phyloP scores from a whole-genome alignment of 2,329 filamentous ascomycete species.

The Diaporthe helianthi region DNA sequence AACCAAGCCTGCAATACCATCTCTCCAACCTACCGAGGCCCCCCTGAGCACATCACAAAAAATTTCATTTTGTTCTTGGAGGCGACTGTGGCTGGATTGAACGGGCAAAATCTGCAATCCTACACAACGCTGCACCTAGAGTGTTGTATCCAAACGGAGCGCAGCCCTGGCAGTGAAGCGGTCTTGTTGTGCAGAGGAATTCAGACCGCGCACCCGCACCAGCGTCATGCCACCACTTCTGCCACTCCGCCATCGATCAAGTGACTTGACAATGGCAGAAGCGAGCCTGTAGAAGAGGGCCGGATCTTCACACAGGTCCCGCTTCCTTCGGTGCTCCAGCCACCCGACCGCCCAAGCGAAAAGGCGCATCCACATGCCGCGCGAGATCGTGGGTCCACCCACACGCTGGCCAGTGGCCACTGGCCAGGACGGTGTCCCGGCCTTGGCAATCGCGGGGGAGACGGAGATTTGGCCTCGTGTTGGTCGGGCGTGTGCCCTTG shows the following conservation, averaged over 20 bases:
- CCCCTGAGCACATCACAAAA: background rate
- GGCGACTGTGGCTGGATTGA: background rate
- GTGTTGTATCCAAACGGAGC: background rate
- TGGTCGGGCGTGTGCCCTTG: constrained; percentile 7
- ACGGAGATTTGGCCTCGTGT: constrained; percentile 36
- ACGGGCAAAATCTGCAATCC: background rate
- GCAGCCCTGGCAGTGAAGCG: background rate
- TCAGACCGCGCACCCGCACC: background rate
- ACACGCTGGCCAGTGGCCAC: too few species aligned
- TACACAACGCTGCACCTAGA: background rate
- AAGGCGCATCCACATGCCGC: constrained; percentile 19
- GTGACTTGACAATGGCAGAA: constrained; percentile 8
- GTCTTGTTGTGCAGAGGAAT: background rate
- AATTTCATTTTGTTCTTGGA: background rate
- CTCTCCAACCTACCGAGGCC: background rate
- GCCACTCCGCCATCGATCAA: constrained; percentile 16
- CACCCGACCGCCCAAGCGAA: background rate
- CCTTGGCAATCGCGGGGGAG: constrained; percentile 31
- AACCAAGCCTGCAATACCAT: constrained; percentile 10
- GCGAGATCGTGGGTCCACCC: constrained; percentile 24
- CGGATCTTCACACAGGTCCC: constrained; percentile 11
- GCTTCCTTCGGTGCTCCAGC: constrained; percentile 15
- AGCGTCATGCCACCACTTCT: background rate
- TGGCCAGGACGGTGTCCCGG: constrained; percentile 23
- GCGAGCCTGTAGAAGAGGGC: constrained; percentile 1